Evolutionary conservation across 2,329 filamentous ascomycete genomes (phyloP).

Genomic region (Trichophyton rubrum): DNA sequence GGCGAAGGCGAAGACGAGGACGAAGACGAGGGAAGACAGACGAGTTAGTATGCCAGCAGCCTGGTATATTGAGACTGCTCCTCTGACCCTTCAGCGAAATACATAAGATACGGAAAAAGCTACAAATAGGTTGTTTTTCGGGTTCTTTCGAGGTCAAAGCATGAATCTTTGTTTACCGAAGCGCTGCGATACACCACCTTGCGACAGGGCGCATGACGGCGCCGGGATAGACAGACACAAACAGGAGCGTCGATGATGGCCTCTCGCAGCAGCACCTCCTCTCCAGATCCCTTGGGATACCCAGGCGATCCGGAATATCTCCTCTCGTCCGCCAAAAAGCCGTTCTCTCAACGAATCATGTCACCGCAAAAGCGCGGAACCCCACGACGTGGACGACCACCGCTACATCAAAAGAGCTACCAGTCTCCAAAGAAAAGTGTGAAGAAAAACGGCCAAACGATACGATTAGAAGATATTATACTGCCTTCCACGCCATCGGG

Average conservation of each 20-base stretch:
- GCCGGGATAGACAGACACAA: neutral
- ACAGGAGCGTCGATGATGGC: slow-evolving; percentile 16
- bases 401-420: neutral
- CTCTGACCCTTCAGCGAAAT: neutral
- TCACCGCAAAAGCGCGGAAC: slow-evolving; percentile 27
- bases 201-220: slow-evolving; percentile 1
- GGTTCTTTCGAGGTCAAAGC: neutral
- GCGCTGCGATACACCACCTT: neutral
- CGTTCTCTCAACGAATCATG: slow-evolving; percentile 28
- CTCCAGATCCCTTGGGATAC: slow-evolving; percentile 32
- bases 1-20: neutral
- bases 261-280: slow-evolving; percentile 29
- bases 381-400: slow-evolving; percentile 21
- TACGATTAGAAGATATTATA: slow-evolving; percentile 32
- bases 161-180: neutral
- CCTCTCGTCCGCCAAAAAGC: slow-evolving; percentile 31
- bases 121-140: neutral
- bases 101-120: neutral
- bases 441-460: slow-evolving; percentile 27
- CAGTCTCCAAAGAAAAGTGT: slow-evolving; percentile 6
- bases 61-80: neutral
- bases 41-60: neutral
- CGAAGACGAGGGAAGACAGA: neutral
- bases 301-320: slow-evolving; percentile 32
- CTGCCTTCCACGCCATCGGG: slow-evolving; percentile 23